phyloP scores from a whole-genome alignment of 345 rosid genomes.

The Rhodomyrtus tomentosa region DNA sequence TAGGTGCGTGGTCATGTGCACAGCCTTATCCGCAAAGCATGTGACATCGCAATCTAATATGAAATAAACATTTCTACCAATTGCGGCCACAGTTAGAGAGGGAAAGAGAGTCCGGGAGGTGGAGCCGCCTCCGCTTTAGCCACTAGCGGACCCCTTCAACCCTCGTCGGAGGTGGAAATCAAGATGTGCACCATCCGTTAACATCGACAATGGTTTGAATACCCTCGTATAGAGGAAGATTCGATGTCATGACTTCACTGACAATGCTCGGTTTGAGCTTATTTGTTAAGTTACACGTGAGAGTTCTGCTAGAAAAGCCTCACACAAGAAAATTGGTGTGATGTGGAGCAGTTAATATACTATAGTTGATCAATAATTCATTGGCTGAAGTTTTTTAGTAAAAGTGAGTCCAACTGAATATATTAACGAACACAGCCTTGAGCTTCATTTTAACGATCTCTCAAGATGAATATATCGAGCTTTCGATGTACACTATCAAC shows the following conservation, averaged over 20 bases:
- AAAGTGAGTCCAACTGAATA: no score
- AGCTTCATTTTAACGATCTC: no score
- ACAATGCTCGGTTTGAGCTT: not conserved
- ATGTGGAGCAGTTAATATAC: no score
- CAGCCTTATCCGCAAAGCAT: not conserved
- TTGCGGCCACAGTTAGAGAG: not conserved
- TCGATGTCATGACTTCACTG: not conserved
- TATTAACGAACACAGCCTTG: no score
- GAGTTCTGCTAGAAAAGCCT: no score
- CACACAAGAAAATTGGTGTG: no score
- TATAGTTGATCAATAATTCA: no score
- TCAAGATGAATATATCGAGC: no score
- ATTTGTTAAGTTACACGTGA: no score
- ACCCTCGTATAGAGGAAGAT: not conserved
- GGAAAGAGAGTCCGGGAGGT: not conserved
- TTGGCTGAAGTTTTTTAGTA: no score
- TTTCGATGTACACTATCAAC: no score
- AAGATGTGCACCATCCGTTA: not conserved
- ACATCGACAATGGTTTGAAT: not conserved
- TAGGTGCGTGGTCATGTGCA: not conserved
- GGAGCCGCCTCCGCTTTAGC: not conserved
- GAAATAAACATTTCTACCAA: not conserved
- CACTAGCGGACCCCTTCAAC: not conserved
- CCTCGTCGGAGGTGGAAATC: not conserved
- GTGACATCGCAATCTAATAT: not conserved